These are phyloP conservation scores for Coemansia brasiliensis DNA, from an alignment of 192 early-diverging fungal genomes.

Conservation along the genomic window DNA sequence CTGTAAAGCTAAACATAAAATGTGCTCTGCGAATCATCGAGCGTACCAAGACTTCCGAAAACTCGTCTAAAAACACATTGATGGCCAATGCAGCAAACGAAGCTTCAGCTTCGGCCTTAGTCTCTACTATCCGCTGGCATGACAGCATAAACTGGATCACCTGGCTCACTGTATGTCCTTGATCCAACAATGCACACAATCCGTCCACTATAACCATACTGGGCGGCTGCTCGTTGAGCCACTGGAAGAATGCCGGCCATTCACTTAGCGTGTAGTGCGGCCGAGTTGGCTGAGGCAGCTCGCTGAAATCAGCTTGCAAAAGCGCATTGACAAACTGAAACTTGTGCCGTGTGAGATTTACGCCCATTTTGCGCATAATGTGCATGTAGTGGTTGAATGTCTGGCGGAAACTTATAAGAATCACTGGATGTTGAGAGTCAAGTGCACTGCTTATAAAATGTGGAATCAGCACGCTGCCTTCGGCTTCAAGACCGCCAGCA, in stretches of 20 bases:
- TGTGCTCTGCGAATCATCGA: slow-evolving; percentile 27
- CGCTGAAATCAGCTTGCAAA: not conserved
- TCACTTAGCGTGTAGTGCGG: slow-evolving; percentile 25
- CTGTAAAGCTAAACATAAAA: slow-evolving; percentile 31
- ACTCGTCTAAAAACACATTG: slow-evolving; percentile 35
- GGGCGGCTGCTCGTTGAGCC: slow-evolving; percentile 10
- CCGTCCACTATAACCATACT: slow-evolving; percentile 26
- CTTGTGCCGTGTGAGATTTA: slow-evolving; percentile 13
- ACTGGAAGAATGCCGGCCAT: slow-evolving; percentile 29
- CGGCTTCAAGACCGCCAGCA: slow-evolving; percentile 13
- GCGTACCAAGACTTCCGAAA: slow-evolving; percentile 12
- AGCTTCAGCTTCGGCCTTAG: not conserved
- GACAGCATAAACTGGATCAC: slow-evolving; percentile 12
- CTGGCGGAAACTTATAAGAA: slow-evolving; percentile 30
- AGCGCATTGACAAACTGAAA: slow-evolving; percentile 36
- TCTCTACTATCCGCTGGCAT: slow-evolving; percentile 31
- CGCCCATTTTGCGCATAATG: slow-evolving; percentile 48
- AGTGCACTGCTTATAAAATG: slow-evolving; percentile 19
- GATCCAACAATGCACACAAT: slow-evolving; percentile 31
- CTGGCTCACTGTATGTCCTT: slow-evolving; percentile 4
- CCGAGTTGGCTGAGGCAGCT: slow-evolving; percentile 16
- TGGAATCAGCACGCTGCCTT: slow-evolving; percentile 18
- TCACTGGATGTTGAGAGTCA: not conserved
- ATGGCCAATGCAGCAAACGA: slow-evolving; percentile 16
- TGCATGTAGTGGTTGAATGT: slow-evolving; percentile 49